These are phyloP conservation scores for Tanozyma kutaoensis DNA, from an alignment of 805 yeast genomes.

Conservation along the genomic window DNA sequence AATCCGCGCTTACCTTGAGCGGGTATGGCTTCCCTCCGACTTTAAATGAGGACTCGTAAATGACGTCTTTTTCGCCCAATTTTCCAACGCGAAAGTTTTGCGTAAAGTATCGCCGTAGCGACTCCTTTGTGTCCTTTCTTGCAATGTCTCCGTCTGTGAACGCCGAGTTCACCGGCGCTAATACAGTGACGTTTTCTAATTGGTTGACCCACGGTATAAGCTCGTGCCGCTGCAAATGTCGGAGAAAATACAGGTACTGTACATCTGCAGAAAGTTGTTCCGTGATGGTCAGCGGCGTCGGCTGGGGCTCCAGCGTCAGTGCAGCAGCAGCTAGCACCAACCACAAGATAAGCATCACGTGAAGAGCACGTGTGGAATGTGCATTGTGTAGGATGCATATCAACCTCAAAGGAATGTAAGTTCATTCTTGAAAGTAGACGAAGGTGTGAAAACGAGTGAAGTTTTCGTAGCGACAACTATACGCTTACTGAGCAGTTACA, in stretches of 20 bases:
- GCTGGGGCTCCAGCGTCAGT: too few relatives aligned
- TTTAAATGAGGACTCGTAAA: slow-evolving; percentile 17
- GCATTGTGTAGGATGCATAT: too few relatives aligned
- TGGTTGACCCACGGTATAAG: slow-evolving; percentile 48
- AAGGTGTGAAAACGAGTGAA: too few relatives aligned
- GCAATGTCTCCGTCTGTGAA: slow-evolving; percentile 23
- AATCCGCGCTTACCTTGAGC: slow-evolving; percentile 11
- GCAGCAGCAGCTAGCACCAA: too few relatives aligned
- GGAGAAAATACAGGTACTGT: slow-evolving; percentile 52
- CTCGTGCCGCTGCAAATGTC: slow-evolving; percentile 48
- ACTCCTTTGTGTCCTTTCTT: slow-evolving; percentile 5
- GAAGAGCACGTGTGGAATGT: too few relatives aligned
- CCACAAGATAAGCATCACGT: too few relatives aligned
- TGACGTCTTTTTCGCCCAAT: slow-evolving; percentile 10
- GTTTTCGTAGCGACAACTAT: too few relatives aligned
- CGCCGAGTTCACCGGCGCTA: slow-evolving; percentile 77
- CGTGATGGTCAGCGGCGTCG: slow-evolving; percentile 33
- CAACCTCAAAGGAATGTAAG: too few relatives aligned
- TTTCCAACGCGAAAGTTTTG: slow-evolving; percentile 20
- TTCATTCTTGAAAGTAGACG: too few relatives aligned
- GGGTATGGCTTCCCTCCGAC: slow-evolving; percentile 5
- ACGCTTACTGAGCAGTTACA: too few relatives aligned
- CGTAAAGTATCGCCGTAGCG: slow-evolving; percentile 16
- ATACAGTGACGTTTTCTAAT: slow-evolving; percentile 50
- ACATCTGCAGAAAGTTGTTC: slow-evolving; percentile 59